These are phyloP conservation scores for Carex pumila DNA, from an alignment of 176 grass and related monocot species.

Conservation along the genomic window DNA sequence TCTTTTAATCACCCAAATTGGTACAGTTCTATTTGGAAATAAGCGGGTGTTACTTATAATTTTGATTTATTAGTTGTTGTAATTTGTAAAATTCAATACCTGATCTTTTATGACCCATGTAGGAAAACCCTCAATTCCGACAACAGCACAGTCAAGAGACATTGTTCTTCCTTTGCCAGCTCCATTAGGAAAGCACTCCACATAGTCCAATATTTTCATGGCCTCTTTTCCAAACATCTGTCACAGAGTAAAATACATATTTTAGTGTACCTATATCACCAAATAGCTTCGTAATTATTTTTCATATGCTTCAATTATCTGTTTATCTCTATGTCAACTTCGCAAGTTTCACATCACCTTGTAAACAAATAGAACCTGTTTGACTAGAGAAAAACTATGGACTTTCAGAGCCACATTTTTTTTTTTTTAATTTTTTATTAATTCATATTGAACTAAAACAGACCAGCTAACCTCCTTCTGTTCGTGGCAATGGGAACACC, in stretches of 20 bases:
- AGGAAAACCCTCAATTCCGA: conserved; percentile 80
- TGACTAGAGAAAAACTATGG: neutral
- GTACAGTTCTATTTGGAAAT: neutral
- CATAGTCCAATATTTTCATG: conserved; percentile 63
- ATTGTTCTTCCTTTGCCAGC: conserved; percentile 90
- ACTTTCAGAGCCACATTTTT: neutral
- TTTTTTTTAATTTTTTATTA: neutral
- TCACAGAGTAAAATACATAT: neutral
- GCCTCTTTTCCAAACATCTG: conserved; percentile 95
- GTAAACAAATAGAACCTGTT: neutral
- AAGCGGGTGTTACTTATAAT: neutral
- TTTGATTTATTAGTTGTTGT: neutral
- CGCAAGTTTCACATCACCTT: neutral
- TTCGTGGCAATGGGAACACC: conserved; percentile 97
- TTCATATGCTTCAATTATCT: neutral
- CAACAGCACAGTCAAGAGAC: conserved; percentile 49
- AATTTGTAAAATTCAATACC: conserved; percentile 27
- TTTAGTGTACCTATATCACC: neutral
- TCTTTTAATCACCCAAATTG: neutral
- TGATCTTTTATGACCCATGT: conserved; percentile 84
- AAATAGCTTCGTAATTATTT: neutral
- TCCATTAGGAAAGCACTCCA: conserved; percentile 94
- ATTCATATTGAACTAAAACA: neutral
- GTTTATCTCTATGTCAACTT: neutral
- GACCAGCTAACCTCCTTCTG: conserved; percentile 65